Base-by-base conservation (phyloP, 2,329 filamentous ascomycete species). In the Paecilomyces variotii region DNA sequence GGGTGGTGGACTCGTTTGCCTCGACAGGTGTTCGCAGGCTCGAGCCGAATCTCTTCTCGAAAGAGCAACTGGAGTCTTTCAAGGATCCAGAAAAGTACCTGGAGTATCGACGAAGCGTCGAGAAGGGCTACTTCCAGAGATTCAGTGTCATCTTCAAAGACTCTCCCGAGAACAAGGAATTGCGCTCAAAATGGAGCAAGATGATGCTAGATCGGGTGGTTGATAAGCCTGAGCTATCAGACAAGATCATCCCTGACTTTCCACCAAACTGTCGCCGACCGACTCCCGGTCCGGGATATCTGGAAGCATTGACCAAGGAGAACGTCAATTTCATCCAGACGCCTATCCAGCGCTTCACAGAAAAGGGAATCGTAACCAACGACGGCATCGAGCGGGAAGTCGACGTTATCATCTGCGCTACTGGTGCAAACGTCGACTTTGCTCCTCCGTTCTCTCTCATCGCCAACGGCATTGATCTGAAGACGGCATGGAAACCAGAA, bases 351-450 rank as follows among this genome's bases (percentile, higher is more conserved):
- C 76, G 79, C 0, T 84, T 90, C 61, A 87, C 83, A 0, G 73
- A 76, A 39, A 83, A 76, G 0, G 84, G 84, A 0, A 86, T 89
- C 53, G 79, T 84, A 63, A 87, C 84, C 0, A 72, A 69, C 0
- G 85, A 88, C 62, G 85, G 85, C 1, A 68, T 67, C 0, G 75
- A 81, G 30, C 74, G 84, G 2, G 77, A 83, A 14, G 84, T 87
- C 0, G 86, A 88, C 60, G 83, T 84, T 12, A 75, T 89, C 4
- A 84, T 90, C 63, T 89, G 86, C 64, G 84, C 86, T 1, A 90
- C 87, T 0, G 87, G 87, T 0, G 84, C 85, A 7, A 86, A 87
- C 62, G 78, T 80, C 10, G 79, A 84, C 62, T 77, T 82, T 70
- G 74, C 81, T 0, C 85, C 85, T 0, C 80, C 80, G 0, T 89